Percentiles rank a stretch among this genome's conserved stretches.
Evolutionary conservation across 352 stramenopile genomes (phyloP).

Genomic region (Phytophthora constricta): DNA sequence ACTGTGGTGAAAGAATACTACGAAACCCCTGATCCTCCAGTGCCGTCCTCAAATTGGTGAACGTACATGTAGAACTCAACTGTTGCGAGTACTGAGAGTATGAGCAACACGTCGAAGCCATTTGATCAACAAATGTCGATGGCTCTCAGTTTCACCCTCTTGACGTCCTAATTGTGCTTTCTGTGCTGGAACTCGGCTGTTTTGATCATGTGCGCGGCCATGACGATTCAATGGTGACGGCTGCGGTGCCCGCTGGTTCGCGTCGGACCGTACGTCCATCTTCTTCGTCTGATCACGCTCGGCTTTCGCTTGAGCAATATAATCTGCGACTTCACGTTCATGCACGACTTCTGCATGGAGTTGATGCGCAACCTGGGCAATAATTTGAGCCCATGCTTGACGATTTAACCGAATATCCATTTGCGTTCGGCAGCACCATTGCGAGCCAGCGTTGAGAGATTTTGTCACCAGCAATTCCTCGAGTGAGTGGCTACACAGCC

Average conservation of each 20-base stretch:
- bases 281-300: conserved; percentile 28
- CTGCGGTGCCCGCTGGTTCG: conserved; percentile 8
- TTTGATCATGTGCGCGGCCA: background rate
- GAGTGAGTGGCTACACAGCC: conserved; percentile 59
- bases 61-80: conserved; percentile 50
- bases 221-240: background rate
- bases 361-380: conserved; percentile 51
- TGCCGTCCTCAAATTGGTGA: conserved; percentile 36
- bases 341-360: conserved; percentile 43
- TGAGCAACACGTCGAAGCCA: conserved; percentile 34
- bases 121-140: conserved; percentile 18
- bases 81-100: conserved; percentile 46
- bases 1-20: conserved; percentile 35
- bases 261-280: background rate
- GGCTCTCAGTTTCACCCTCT: conserved; percentile 1
- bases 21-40: conserved; percentile 53
- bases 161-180: background rate
- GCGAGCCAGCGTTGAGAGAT: conserved; percentile 49
- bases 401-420: conserved; percentile 65
- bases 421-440: conserved; percentile 61
- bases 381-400: conserved; percentile 58
- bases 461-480: conserved; percentile 72
- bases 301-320: conserved; percentile 29
- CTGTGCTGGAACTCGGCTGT: no score
- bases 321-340: conserved; percentile 43